These are phyloP conservation scores for Fusarium vanettenii DNA, from an alignment of 2,329 filamentous ascomycete genomes.

Conservation along the genomic window DNA sequence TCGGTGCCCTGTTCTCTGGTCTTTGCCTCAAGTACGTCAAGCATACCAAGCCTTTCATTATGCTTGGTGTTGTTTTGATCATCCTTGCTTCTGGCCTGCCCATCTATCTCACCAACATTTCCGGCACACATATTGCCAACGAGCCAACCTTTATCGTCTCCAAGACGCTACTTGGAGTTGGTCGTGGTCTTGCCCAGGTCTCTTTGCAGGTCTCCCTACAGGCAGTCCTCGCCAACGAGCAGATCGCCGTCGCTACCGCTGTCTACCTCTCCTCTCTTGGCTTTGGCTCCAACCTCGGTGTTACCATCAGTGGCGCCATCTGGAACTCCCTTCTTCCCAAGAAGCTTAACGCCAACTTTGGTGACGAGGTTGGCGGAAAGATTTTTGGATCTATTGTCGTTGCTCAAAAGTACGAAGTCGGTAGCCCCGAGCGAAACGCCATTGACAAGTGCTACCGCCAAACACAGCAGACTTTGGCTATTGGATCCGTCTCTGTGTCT, in stretches of 20 bases:
- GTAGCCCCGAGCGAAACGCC: conserved; percentile 5
- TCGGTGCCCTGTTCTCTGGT: conserved; percentile 9
- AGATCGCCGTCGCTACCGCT: conserved; percentile 25
- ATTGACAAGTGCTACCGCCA: conserved; percentile 26
- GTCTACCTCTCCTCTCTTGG: conserved; percentile 30
- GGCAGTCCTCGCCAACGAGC: conserved; percentile 22
- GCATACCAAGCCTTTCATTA: conserved; percentile 28
- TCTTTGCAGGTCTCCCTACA: conserved; percentile 15
- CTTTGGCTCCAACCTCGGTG: conserved; percentile 28
- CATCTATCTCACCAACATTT: conserved; percentile 33
- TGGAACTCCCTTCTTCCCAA: conserved; percentile 31
- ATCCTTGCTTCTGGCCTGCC: conserved; percentile 29
- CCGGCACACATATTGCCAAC: conserved; percentile 22
- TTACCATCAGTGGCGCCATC: conserved; percentile 27
- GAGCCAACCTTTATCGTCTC: conserved; percentile 26
- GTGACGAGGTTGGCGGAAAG: conserved; percentile 1
- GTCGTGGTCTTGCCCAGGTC: conserved; percentile 25
- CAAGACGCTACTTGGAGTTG: conserved; percentile 29
- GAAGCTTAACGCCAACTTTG: conserved; percentile 19
- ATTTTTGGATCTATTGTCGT: conserved; percentile 31
- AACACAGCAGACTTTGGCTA: conserved; percentile 29
- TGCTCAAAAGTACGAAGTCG: conserved; percentile 11
- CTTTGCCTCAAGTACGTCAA: conserved; percentile 25
- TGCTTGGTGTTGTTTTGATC: conserved; percentile 19
- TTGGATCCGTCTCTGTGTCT: conserved; percentile 25